Percentiles rank a stretch among this genome's conserved stretches.
These are phyloP conservation scores for Gautieria morchelliformis DNA, from an alignment of 768 basidiomycete species.

Conservation along the genomic window DNA sequence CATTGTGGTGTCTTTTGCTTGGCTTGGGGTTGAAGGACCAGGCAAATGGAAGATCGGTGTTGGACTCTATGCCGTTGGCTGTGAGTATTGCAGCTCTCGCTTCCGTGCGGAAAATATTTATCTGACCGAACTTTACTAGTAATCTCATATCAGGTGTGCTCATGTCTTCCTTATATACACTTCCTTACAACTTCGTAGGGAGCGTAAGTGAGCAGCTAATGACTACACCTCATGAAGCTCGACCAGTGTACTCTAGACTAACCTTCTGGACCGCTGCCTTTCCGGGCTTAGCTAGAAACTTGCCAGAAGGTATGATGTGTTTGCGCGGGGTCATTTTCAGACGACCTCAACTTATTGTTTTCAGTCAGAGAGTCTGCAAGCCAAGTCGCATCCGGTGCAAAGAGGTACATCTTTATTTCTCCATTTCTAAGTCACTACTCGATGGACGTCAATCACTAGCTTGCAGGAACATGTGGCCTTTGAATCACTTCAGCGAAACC, in stretches of 20 bases:
- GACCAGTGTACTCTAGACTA: constrained; percentile 18
- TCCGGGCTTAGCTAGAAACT: constrained; percentile 60
- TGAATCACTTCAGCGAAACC: constrained; percentile 60
- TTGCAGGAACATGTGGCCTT: constrained; percentile 40
- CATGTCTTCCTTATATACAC: background rate
- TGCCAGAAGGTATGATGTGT: constrained; percentile 34
- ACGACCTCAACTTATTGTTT: background rate
- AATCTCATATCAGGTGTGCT: constrained; percentile 56
- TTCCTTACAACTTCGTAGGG: constrained; percentile 29
- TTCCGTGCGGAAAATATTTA: background rate
- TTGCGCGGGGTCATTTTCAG: background rate
- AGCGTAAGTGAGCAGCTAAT: constrained; percentile 18
- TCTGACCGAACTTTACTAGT: constrained; percentile 30
- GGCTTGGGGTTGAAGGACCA: constrained; percentile 63
- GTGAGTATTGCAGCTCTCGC: constrained; percentile 30
- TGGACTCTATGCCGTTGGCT: constrained; percentile 52
- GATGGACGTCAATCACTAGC: constrained; percentile 16
- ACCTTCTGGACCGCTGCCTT: constrained; percentile 84
- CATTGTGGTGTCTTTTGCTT: constrained; percentile 62
- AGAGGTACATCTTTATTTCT: constrained; percentile 27
- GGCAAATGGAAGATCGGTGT: constrained; percentile 55
- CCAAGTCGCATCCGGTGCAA: constrained; percentile 31
- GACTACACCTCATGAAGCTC: background rate
- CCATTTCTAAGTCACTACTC: background rate
- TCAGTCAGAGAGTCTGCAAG: constrained; percentile 40